phyloP scores from a whole-genome alignment of 768 basidiomycete genomes.

The Tricholomella constricta region DNA sequence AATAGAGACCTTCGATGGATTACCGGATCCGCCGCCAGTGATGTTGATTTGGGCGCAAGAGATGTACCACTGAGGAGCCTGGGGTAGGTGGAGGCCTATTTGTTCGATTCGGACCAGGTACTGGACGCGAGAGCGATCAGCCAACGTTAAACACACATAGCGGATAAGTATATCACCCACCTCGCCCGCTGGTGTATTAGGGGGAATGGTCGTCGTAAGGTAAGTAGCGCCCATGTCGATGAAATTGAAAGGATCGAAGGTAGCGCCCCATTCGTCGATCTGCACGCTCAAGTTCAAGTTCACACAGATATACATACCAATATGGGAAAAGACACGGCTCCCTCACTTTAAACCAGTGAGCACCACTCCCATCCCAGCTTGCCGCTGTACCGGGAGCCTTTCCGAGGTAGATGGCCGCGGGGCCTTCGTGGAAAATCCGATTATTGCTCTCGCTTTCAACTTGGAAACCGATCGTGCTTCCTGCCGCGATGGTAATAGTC shows the following conservation, averaged over 20 bases:
- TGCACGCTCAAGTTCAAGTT: slow-evolving; percentile 5
- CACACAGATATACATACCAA: slow-evolving; percentile 21
- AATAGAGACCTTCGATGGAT: slow-evolving; percentile 42
- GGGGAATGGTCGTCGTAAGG: slow-evolving; percentile 36
- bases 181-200: slow-evolving; percentile 35
- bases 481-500: slow-evolving; percentile 38
- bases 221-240: slow-evolving; percentile 24
- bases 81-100: slow-evolving; percentile 40
- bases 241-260: slow-evolving; percentile 32
- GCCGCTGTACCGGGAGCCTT: slow-evolving; percentile 39
- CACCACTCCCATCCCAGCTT: slow-evolving; percentile 39
- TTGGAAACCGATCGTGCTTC: slow-evolving; percentile 30
- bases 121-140: slow-evolving; percentile 14
- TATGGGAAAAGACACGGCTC: neutral
- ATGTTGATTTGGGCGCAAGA: too few relatives aligned
- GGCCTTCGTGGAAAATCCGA: slow-evolving; percentile 41
- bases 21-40: slow-evolving; percentile 43
- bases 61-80: slow-evolving; percentile 45
- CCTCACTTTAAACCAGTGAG: slow-evolving; percentile 42
- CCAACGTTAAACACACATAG: neutral
- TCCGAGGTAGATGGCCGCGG: slow-evolving; percentile 42
- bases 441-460: slow-evolving; percentile 29
- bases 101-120: slow-evolving; percentile 43
- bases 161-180: slow-evolving; percentile 16
- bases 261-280: slow-evolving; percentile 34